phyloP scores from a whole-genome alignment of 305 asterid species.

The Galium porrigens region DNA sequence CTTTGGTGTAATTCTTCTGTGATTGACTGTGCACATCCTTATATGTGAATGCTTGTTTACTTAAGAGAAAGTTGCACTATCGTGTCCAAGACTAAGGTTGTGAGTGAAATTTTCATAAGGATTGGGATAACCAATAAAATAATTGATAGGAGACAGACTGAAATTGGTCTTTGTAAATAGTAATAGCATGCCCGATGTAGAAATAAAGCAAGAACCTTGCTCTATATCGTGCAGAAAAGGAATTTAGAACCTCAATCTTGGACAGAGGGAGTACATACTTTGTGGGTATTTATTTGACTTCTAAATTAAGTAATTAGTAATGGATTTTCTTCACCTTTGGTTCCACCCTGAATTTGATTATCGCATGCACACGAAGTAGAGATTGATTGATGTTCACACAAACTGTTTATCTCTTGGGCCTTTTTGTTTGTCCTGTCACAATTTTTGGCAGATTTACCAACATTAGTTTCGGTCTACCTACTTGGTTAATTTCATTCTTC shows the following conservation, averaged over 20 bases:
- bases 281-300: not conserved
- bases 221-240: not conserved
- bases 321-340: not conserved
- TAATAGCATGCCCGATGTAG: not conserved
- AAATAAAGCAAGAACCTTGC: not conserved
- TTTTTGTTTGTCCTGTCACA: constrained; percentile 1
- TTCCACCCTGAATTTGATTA: not conserved
- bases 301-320: not conserved
- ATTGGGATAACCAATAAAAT: not conserved
- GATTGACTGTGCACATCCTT: not conserved
- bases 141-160: not conserved
- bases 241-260: not conserved
- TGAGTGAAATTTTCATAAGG: not conserved
- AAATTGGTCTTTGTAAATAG: not conserved
- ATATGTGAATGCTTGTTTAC: not conserved
- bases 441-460: not conserved
- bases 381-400: not conserved
- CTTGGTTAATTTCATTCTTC: constrained; percentile 9
- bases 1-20: not conserved
- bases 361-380: not conserved
- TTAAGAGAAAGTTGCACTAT: not conserved
- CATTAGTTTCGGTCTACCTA: not conserved
- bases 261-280: not conserved
- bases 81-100: not conserved
- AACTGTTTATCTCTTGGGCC: not conserved